These are phyloP conservation scores for Rhodotorula sp. DNA, from an alignment of 1,284 basidiomycete species.

Conservation along the genomic window DNA sequence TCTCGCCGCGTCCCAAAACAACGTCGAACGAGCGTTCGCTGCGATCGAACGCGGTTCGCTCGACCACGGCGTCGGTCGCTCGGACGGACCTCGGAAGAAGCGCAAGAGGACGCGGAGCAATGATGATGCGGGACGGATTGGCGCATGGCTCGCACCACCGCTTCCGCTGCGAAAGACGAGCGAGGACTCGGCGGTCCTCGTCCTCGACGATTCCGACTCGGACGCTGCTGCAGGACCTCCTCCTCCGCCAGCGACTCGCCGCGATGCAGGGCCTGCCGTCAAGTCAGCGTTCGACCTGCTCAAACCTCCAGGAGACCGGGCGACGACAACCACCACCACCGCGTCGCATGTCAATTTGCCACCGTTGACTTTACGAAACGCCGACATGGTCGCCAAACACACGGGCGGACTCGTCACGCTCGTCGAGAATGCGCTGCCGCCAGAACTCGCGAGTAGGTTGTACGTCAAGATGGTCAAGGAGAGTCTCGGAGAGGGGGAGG, in stretches of 20 bases:
- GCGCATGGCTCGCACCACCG: not conserved
- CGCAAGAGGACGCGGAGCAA: not conserved
- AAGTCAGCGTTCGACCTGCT: constrained; percentile 5
- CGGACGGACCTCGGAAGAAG: not conserved
- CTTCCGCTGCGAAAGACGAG: not conserved
- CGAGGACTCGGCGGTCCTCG: not conserved
- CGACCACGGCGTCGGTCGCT: not conserved
- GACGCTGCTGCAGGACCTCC: not conserved
- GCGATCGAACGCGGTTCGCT: constrained; percentile 11
- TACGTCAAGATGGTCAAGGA: constrained; percentile 27
- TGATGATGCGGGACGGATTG: not conserved
- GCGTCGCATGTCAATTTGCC: constrained; percentile 27
- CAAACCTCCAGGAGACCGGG: not conserved
- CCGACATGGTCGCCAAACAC: constrained; percentile 26
- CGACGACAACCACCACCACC: not conserved
- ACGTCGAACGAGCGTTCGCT: constrained; percentile 26
- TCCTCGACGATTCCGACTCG: constrained; percentile 19
- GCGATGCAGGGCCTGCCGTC: not conserved
- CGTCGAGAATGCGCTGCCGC: constrained; percentile 32
- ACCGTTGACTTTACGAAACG: constrained; percentile 16
- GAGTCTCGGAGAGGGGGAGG: constrained; percentile 14
- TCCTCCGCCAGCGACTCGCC: not conserved
- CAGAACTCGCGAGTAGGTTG: constrained; percentile 26
- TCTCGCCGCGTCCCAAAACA: constrained; percentile 18
- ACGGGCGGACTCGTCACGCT: constrained; percentile 34